phyloP scores from a whole-genome alignment of 352 stramenopile species.

The Globisporangium polare region DNA sequence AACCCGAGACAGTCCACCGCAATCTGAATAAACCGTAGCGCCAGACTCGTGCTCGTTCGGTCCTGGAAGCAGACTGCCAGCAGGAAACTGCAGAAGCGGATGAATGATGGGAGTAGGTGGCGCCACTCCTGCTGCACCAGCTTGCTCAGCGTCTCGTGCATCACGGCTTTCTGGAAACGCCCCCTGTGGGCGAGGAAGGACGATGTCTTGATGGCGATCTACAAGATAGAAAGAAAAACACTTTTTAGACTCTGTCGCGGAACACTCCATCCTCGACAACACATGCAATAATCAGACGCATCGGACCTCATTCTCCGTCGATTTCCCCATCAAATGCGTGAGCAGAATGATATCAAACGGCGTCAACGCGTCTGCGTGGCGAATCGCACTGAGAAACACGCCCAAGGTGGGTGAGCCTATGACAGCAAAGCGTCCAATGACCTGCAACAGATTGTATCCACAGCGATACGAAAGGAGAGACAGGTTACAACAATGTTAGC shows the following conservation, averaged over 20 bases:
- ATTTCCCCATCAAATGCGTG: constrained; percentile 55
- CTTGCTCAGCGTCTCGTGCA: constrained; percentile 25
- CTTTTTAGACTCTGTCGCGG: no score
- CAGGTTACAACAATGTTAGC: neutral
- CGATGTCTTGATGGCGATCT: constrained; percentile 42
- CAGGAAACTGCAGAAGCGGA: constrained; percentile 56
- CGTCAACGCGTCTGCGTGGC: constrained; percentile 38
- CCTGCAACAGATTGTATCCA: constrained; percentile 3
- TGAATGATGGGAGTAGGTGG: constrained; percentile 35
- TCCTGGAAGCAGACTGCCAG: constrained; percentile 42
- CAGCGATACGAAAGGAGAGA: neutral
- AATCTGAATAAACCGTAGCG: constrained; percentile 35
- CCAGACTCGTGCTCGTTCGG: constrained; percentile 24
- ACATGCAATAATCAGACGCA: no score
- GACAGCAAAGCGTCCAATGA: constrained; percentile 60
- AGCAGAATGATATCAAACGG: constrained; percentile 63
- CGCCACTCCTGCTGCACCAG: constrained; percentile 44
- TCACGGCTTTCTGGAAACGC: constrained; percentile 25
- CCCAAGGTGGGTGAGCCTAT: constrained; percentile 44
- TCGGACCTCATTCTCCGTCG: constrained; percentile 60
- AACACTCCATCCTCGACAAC: no score
- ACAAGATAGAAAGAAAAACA: neutral
- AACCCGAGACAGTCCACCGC: constrained; percentile 33
- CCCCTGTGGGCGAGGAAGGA: constrained; percentile 39
- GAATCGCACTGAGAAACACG: constrained; percentile 40